These are phyloP conservation scores for Mycena venus DNA, from an alignment of 768 basidiomycete genomes.

Conservation along the genomic window DNA sequence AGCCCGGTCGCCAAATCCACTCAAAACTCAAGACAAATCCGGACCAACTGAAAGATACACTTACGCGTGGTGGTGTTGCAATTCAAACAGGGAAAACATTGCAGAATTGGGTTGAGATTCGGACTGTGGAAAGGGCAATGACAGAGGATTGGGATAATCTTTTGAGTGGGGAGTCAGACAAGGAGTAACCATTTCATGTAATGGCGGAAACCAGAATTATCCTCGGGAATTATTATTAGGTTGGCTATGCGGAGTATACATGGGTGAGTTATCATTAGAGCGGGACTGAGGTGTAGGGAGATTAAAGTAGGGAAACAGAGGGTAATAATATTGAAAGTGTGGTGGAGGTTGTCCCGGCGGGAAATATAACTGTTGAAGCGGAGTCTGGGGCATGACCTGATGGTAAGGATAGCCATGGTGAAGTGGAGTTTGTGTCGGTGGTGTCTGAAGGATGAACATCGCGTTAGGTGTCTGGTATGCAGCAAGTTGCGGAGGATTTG, in stretches of 20 bases:
- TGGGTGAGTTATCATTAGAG: neutral
- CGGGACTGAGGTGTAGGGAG: neutral
- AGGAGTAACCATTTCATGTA: no score
- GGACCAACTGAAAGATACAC: slow-evolving; percentile 34
- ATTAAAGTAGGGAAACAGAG: no score
- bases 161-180: no score
- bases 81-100: slow-evolving; percentile 26
- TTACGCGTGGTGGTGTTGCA: slow-evolving; percentile 29
- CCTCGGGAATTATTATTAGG: neutral
- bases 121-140: slow-evolving; percentile 30
- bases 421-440: neutral
- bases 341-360: no score
- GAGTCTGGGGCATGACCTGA: neutral
- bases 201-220: no score
- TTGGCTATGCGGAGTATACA: neutral
- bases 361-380: neutral
- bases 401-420: neutral
- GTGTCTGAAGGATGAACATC: neutral
- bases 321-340: no score
- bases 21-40: neutral
- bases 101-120: slow-evolving; percentile 35
- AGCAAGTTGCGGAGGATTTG: no score
- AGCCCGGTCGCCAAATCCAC: slow-evolving; percentile 32
- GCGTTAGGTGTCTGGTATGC: no score
- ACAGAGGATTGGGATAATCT: slow-evolving; percentile 33